Base-by-base conservation (phyloP, 2,329 filamentous ascomycete genomes). In the Scedosporium boydii region DNA sequence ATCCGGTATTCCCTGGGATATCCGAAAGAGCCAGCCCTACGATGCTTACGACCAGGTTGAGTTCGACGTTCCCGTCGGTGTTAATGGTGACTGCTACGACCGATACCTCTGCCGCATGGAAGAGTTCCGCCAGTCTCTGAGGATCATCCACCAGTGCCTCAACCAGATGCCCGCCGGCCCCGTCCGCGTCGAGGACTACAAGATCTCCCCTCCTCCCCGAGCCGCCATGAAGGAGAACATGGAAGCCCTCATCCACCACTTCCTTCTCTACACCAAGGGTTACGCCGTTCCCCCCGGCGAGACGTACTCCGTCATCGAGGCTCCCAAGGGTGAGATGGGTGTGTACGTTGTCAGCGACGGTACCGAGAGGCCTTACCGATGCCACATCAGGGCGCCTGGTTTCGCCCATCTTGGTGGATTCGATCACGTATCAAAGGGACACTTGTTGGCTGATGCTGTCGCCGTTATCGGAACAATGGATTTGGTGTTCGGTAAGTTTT, bases 221-320 rank as follows among this genome's bases (percentile, higher is more conserved):
- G 83, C 91, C 55, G 95, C 95, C 72, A 99, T 99, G 95, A 99
- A 99, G 85, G 95, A 99, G 86, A 99, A 99, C 82, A 99, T 99
- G 96, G 95, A 99, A 80, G 93, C 95, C 46, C 85, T 99, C 53
- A 99, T 99, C 74, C 95, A 99, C 80, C 95, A 99, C 82, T 99
- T 99, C 84, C 80, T 99, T 68, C 87, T 99, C 61, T 99, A 93
- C 82, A 98, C 93, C 76, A 99, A 99, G 85, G 95, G 95, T 64
- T 99, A 99, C 78, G 85, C 91, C 55, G 95, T 99, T 3, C 95
- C 95, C 53, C 95, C 96, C 6, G 96, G 95, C 66, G 95, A 99
- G 82, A 99, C 95, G 5, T 99, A 99, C 82, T 93, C 89, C 57
- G 93, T 89, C 65, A 99, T 99, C 67, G 95, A 99, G 82, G 95